Percentiles rank a stretch among this genome's conserved stretches.
Evolutionary conservation across 78 protist genomes (phyloP).

Genomic region (Dictyostelium discoideum): dicty_2.7 NC_007088.5:1519001-1519500

Average conservation of each 20-base stretch:
- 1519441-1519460: slow-evolving; percentile 61
- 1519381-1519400: slow-evolving; percentile 4
- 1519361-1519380: slow-evolving; percentile 14
- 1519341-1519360: no score
- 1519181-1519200: slow-evolving; percentile 32
- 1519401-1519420: slow-evolving; percentile 33
- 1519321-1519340: no score
- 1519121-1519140: slow-evolving; percentile 31
- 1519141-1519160: background rate
- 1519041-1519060: background rate
- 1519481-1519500: slow-evolving; percentile 40
- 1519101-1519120: background rate
- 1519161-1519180: slow-evolving; percentile 30
- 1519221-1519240: background rate
- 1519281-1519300: slow-evolving; percentile 1
- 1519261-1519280: slow-evolving; percentile 13
- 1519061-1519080: background rate
- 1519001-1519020: background rate
- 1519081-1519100: background rate
- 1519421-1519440: slow-evolving; percentile 12
- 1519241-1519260: background rate
- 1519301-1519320: background rate
- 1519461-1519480: slow-evolving; percentile 21
- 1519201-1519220: slow-evolving; percentile 8
- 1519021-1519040: background rate